phyloP scores from a whole-genome alignment of 345 rosid genomes.

The Eucalyptus camaldulensis region DNA sequence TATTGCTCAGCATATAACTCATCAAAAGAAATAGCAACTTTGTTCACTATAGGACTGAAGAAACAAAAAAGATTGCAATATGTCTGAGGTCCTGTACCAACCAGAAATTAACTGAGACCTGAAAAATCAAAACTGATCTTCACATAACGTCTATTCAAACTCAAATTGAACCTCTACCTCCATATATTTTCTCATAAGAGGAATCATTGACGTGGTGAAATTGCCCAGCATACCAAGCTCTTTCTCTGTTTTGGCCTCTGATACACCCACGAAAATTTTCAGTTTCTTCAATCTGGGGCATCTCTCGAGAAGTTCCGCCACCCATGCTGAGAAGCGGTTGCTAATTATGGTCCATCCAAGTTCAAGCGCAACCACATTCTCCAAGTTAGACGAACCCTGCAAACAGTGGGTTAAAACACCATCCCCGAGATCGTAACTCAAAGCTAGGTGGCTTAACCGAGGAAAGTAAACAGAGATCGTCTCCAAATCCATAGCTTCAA shows the following conservation, averaged over 20 bases:
- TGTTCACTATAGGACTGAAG: not conserved
- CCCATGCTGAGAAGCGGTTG: constrained; percentile 62
- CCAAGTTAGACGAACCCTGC: constrained; percentile 48
- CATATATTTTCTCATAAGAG: constrained; percentile 71
- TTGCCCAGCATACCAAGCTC: constrained; percentile 58
- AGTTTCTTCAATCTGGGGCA: constrained; percentile 69
- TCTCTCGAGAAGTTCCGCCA: constrained; percentile 57
- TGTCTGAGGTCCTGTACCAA: not conserved
- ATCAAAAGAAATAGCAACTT: not conserved
- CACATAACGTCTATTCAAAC: constrained; percentile 23
- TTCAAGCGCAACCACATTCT: constrained; percentile 58
- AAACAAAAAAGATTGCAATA: not conserved
- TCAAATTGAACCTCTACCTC: constrained; percentile 75
- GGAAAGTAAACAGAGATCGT: constrained; percentile 57
- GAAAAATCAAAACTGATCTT: not conserved
- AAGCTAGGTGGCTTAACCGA: constrained; percentile 51
- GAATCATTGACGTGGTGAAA: constrained; percentile 64
- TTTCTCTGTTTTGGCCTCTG: constrained; percentile 55
- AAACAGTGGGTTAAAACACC: constrained; percentile 43
- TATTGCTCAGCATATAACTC: not conserved
- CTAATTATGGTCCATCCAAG: constrained; percentile 69
- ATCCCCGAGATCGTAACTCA: constrained; percentile 59
- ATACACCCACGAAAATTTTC: constrained; percentile 55
- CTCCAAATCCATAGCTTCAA: constrained; percentile 52
- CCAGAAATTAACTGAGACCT: not conserved